Percentiles rank a stretch among this genome's conserved stretches.
phyloP scores from a whole-genome alignment of 164 flowering plant species.

The Echeveria elegans region DNA sequence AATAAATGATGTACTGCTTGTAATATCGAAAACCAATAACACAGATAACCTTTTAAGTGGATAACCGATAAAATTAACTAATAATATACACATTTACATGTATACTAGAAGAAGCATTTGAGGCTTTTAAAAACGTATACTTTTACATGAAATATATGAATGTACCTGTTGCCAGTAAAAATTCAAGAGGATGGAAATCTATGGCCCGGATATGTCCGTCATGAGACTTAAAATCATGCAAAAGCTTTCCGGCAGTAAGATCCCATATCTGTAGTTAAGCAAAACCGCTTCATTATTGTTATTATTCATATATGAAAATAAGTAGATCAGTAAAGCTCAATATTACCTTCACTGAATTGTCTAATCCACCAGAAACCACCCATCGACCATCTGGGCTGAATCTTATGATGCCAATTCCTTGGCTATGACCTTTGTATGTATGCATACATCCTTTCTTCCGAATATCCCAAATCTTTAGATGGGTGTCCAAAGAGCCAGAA shows the following conservation, averaged over 20 bases:
- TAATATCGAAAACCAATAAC: not conserved
- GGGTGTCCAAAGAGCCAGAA: constrained; percentile 72
- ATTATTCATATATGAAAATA: not conserved
- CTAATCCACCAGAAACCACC: constrained; percentile 90
- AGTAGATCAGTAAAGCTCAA: constrained; percentile 1
- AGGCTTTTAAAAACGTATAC: too few relatives aligned
- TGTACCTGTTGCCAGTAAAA: constrained; percentile 79
- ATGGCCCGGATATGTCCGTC: constrained; percentile 65
- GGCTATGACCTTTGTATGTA: constrained; percentile 80
- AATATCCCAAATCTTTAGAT: constrained; percentile 81
- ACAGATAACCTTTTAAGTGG: not conserved
- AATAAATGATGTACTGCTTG: not conserved
- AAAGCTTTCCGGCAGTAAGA: constrained; percentile 88
- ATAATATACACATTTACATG: not conserved
- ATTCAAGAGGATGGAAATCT: constrained; percentile 87
- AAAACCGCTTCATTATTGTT: not conserved
- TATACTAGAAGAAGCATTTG: not conserved
- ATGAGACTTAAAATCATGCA: constrained; percentile 83
- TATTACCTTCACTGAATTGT: constrained; percentile 73
- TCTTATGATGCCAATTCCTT: constrained; percentile 55
- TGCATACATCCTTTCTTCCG: constrained; percentile 92
- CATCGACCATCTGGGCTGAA: constrained; percentile 95
- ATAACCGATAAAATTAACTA: not conserved
- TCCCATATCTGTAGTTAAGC: constrained; percentile 61
- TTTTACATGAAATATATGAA: not conserved